These are phyloP conservation scores for Mollisia scopiformis DNA, from an alignment of 2,329 filamentous ascomycete genomes.

Conservation along the genomic window DNA sequence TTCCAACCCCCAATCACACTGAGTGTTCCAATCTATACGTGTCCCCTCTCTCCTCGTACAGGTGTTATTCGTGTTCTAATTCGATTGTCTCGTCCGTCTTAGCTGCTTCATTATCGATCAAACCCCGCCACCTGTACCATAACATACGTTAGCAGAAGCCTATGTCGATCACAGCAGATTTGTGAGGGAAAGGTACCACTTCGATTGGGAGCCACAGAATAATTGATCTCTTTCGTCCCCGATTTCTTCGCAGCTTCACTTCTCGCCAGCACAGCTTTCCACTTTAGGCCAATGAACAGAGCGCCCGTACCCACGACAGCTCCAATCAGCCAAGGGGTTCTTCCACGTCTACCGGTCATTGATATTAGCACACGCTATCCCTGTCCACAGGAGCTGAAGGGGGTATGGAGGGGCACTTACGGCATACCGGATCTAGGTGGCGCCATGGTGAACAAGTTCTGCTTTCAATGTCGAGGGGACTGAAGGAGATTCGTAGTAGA, in stretches of 20 bases:
- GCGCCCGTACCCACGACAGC: constrained; percentile 31
- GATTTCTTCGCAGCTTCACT: constrained; percentile 38
- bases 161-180: neutral
- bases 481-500: neutral
- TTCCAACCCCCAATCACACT: neutral
- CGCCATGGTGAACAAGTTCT: constrained; percentile 19
- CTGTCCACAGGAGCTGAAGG: neutral
- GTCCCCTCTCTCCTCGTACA: neutral
- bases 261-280: constrained; percentile 34
- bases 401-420: constrained; percentile 16
- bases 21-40: constrained; percentile 7
- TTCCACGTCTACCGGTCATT: constrained; percentile 23
- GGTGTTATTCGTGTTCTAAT: neutral
- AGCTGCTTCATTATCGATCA: constrained; percentile 2
- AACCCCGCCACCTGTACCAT: neutral
- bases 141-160: neutral
- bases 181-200: constrained; percentile 28
- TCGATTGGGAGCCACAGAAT: constrained; percentile 32
- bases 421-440: constrained; percentile 17
- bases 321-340: constrained; percentile 32
- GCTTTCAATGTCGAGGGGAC: neutral
- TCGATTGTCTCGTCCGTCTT: neutral
- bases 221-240: constrained; percentile 29
- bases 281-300: constrained; percentile 37
- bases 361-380: constrained; percentile 7